Percentiles rank a stretch among this genome's conserved stretches.
Conservation (phyloP, 345 rosid species). For the Eucalyptus curtisii region DNA sequence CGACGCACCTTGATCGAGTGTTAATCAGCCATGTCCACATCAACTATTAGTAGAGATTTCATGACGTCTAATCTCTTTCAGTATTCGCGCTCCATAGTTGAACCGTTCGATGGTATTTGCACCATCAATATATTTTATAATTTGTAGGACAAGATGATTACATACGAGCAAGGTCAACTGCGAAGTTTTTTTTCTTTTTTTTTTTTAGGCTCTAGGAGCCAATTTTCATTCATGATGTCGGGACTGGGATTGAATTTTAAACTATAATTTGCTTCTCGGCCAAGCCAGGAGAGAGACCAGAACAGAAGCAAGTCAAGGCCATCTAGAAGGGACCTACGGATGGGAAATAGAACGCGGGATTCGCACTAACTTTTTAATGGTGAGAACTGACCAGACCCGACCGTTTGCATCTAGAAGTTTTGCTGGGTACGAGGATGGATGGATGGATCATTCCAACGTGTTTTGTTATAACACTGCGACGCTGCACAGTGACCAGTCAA, state of each 20-base stretch:
- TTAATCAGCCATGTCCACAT: fast-evolving
- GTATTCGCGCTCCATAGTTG: neutral
- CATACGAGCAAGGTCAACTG: neutral
- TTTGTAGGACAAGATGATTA: neutral
- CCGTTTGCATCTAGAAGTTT: neutral
- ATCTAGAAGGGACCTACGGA: neutral
- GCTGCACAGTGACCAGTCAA: neutral
- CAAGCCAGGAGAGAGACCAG: neutral
- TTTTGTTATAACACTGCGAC: neutral
- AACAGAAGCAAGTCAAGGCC: neutral
- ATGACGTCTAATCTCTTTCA: neutral
- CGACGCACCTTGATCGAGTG: neutral
- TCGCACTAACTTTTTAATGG: neutral
- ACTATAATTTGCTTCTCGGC: neutral
- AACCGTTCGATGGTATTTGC: neutral
- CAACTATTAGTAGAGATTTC: too few species aligned
- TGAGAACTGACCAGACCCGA: neutral
- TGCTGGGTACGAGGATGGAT: neutral
- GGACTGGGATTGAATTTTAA: neutral
- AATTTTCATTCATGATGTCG: neutral
- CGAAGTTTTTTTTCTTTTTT: neutral
- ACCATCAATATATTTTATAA: neutral
- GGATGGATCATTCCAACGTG: neutral
- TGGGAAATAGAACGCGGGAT: neutral
- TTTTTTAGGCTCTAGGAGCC: neutral